Evolutionary conservation across 169 alveolate genomes (phyloP).

Genomic region (Blepharisma undulans): DNA sequence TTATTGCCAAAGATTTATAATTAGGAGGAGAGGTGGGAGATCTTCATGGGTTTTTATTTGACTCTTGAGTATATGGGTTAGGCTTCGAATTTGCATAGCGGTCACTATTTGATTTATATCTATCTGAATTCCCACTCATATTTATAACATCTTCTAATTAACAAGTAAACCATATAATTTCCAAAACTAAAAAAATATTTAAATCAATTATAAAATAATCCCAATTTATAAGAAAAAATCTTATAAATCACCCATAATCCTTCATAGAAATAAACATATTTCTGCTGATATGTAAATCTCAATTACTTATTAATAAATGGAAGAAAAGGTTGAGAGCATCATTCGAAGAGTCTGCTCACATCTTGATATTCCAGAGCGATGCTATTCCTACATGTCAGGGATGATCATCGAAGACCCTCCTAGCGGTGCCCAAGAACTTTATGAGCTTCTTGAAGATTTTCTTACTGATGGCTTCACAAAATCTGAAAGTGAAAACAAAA

Average conservation of each 20-base stretch:
- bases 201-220: too few species aligned
- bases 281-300: not conserved
- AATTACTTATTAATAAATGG: not conserved
- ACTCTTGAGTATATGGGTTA: not conserved
- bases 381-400: slow-evolving; percentile 58
- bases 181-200: too few species aligned
- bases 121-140: not conserved
- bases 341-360: not conserved
- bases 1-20: not conserved
- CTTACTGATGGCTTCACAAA: slow-evolving; percentile 47
- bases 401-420: slow-evolving; percentile 64
- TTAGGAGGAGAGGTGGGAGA: not conserved
- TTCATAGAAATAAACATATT: not conserved
- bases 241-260: not conserved
- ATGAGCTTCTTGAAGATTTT: slow-evolving; percentile 56
- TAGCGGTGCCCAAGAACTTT: slow-evolving; percentile 36
- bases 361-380: slow-evolving; percentile 35
- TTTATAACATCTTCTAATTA: not conserved
- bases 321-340: slow-evolving; percentile 21
- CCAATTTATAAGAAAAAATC: too few species aligned
- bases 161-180: not conserved
- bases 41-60: not conserved
- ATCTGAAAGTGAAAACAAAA: slow-evolving; percentile 24
- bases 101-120: not conserved
- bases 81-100: not conserved